Base-by-base conservation (phyloP, 345 rosid species). In the Acer yangbiense region DNA sequence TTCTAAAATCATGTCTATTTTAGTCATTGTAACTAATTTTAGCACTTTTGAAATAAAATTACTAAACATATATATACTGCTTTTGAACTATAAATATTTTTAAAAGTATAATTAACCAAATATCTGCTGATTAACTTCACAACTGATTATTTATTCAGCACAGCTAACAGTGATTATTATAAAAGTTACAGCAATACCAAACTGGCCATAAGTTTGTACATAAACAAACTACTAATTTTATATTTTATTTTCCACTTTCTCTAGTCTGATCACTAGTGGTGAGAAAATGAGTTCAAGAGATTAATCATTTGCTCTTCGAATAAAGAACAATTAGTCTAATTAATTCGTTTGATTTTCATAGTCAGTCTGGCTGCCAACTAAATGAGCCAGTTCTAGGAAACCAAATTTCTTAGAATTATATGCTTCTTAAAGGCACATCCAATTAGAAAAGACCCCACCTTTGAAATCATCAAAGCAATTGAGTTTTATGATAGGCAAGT, bases 341-440 rank as follows among this genome's bases (percentile, higher is more conserved):
- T 68, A 50, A 55, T 14, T 68, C 17, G 29, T 76, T 68, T 69
- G 48, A 68, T 57, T 68, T 63, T 74, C n/a, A 60, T 9, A 13
- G 41, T 62, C 65, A 50, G 54, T 60, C 67, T 16, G 17, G 44
- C 76, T 6, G 69, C 67, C 54, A 68, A 71, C 68, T 2, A 68
- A 72, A 11, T 48, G 75, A 74, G 78, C 69, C 71, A 73, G 69
- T 64, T 65, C 73, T 69, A 71, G 77, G 85, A 74, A 81, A 77
- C 87, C 69, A 57, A 16, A 41, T 13, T 32, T 72, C 67, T 76
- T 35, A 13, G 35, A 2, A 55, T 3, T 2, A 44, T 54, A 67
- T 21, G 23, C 57, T 29, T 35, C 16, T 3, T 43, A 65, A 11
- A 20, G 16, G 39, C 23, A 66, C 9, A 41, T 11, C 25, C 63